A percentile compares a stretch with the other conserved stretches of the same genome.
Evolutionary conservation across 1,139 yeast genomes (phyloP).

Genomic region (Kurtzmaniella natalensis): DNA sequence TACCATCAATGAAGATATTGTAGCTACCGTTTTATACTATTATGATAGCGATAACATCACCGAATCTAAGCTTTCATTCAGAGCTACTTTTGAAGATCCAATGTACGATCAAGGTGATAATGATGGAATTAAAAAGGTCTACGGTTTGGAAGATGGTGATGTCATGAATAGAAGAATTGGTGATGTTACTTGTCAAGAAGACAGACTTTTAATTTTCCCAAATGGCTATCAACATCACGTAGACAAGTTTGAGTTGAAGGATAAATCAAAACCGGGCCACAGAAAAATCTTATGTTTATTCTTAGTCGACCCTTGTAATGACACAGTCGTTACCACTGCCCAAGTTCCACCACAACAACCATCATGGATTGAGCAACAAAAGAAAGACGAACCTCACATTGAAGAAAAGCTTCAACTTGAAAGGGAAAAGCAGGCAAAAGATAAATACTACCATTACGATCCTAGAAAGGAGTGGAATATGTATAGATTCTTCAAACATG

Average conservation of each 20-base stretch:
- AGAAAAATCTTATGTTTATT: slow-evolving; percentile 40
- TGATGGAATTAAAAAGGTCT: slow-evolving; percentile 19
- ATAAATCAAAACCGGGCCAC: slow-evolving; percentile 31
- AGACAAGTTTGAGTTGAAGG: slow-evolving; percentile 33
- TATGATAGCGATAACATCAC: slow-evolving; percentile 39
- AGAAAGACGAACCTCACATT: slow-evolving; percentile 4
- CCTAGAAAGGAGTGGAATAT: not conserved
- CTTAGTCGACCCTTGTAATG: slow-evolving; percentile 34
- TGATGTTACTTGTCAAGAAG: slow-evolving; percentile 20
- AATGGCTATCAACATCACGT: slow-evolving; percentile 39
- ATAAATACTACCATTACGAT: not conserved
- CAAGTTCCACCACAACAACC: slow-evolving; percentile 29
- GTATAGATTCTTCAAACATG: not conserved
- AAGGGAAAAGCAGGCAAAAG: slow-evolving; percentile 1
- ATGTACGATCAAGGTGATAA: slow-evolving; percentile 33
- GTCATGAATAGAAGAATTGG: slow-evolving; percentile 21
- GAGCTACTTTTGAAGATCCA: slow-evolving; percentile 30
- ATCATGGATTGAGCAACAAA: slow-evolving; percentile 4
- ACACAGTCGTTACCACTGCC: slow-evolving; percentile 23
- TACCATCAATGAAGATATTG: slow-evolving; percentile 37
- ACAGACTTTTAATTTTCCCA: slow-evolving; percentile 34
- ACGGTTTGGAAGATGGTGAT: slow-evolving; percentile 28
- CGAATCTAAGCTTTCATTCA: slow-evolving; percentile 30
- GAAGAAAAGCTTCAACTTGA: slow-evolving; percentile 9
- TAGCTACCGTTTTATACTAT: slow-evolving; percentile 40